A percentile compares a stretch with the other conserved stretches of the same genome.
Conservation (phyloP, 2,329 filamentous ascomycete genomes). For the Exophiala phaeomuriformis region DNA sequence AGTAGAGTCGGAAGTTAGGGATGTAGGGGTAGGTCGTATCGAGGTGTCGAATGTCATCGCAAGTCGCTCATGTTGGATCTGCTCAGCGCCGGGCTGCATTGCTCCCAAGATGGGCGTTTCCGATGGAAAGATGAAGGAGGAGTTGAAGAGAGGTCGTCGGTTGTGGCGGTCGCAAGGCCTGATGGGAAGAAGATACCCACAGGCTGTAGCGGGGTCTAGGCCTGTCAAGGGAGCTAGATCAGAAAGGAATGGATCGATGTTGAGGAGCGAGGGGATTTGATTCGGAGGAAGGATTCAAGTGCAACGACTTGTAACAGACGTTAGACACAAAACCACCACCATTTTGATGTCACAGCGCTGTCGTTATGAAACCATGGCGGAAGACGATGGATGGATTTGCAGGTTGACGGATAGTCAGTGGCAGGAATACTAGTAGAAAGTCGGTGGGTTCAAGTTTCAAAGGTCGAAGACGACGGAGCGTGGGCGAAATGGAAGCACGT, state of each 20-base stretch:
- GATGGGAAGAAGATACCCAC: conserved; percentile 10
- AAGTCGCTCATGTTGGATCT: conserved; percentile 20
- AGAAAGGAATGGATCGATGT: not conserved
- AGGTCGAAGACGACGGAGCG: not conserved
- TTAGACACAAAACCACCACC: conserved; percentile 20
- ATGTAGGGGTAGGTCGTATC: conserved; percentile 12
- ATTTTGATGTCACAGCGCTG: conserved; percentile 5
- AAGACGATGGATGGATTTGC: not conserved
- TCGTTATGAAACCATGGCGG: not conserved
- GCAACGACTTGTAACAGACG: conserved; percentile 9
- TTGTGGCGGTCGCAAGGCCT: conserved; percentile 13
- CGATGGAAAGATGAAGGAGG: conserved; percentile 5
- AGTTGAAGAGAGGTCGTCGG: conserved; percentile 1
- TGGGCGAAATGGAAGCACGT: not conserved
- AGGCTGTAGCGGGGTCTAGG: conserved; percentile 19
- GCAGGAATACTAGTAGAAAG: not conserved
- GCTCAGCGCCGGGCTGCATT: conserved; percentile 22
- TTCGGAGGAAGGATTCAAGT: conserved; percentile 9
- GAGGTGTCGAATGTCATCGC: conserved; percentile 23
- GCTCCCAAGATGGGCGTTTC: conserved; percentile 9
- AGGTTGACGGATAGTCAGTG: not conserved
- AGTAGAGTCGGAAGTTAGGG: conserved; percentile 13
- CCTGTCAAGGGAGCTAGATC: conserved; percentile 8
- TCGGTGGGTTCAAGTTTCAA: not conserved
- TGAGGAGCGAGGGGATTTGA: not conserved